Evolutionary conservation across 2,329 filamentous ascomycete genomes (phyloP).

Genomic region (Cadophora sp.): DNA sequence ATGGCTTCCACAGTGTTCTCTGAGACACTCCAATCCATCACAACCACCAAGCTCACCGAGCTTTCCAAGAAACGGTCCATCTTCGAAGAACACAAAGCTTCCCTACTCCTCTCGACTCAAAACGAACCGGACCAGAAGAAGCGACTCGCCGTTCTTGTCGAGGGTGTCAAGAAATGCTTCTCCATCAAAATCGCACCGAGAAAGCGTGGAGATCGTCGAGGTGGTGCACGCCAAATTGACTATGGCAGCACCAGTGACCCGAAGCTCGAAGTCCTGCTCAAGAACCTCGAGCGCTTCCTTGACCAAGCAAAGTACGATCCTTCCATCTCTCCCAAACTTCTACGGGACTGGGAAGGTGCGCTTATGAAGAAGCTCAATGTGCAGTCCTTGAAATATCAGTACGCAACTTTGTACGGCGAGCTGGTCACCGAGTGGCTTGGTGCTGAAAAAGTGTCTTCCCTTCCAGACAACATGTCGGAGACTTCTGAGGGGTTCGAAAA

Average conservation of each 20-base stretch:
- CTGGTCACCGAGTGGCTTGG: slow-evolving; percentile 62
- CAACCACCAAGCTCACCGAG: slow-evolving; percentile 62
- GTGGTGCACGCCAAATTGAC: slow-evolving; percentile 28
- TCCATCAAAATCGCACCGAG: slow-evolving; percentile 34
- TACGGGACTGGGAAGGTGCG: slow-evolving; percentile 54
- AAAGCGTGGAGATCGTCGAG: slow-evolving; percentile 25
- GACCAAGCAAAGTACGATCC: slow-evolving; percentile 60
- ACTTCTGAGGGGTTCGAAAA: slow-evolving; percentile 45
- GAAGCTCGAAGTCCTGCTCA: slow-evolving; percentile 37
- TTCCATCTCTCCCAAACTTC: slow-evolving; percentile 54
- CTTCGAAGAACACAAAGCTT: slow-evolving; percentile 55
- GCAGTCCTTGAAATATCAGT: slow-evolving; percentile 60
- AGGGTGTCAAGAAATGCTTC: slow-evolving; percentile 42
- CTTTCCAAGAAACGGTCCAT: slow-evolving; percentile 57
- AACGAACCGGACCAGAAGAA: slow-evolving; percentile 45
- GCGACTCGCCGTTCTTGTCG: slow-evolving; percentile 45
- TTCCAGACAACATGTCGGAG: slow-evolving; percentile 18
- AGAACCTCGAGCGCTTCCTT: slow-evolving; percentile 58
- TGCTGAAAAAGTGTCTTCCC: slow-evolving; percentile 33
- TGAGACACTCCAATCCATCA: slow-evolving; percentile 61
- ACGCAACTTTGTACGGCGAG: slow-evolving; percentile 61
- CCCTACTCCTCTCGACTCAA: slow-evolving; percentile 45
- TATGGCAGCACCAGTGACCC: slow-evolving; percentile 26
- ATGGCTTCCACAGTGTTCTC: slow-evolving; percentile 53
- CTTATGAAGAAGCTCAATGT: slow-evolving; percentile 55